phyloP scores from a whole-genome alignment of 768 basidiomycete genomes.

The Leccinum imitatum region DNA sequence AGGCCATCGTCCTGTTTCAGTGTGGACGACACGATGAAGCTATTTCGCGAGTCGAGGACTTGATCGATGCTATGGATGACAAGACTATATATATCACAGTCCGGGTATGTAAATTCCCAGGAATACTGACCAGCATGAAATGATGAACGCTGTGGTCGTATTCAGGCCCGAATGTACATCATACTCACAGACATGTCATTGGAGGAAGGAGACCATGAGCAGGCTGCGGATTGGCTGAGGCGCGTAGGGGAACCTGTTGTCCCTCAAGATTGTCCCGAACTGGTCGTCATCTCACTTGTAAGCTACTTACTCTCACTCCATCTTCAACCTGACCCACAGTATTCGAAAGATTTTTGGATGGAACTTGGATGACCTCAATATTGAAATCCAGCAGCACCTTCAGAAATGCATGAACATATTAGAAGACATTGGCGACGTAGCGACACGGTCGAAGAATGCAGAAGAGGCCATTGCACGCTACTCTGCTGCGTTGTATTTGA shows the following conservation, averaged over 20 bases:
- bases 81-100: background rate
- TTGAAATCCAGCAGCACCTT: background rate
- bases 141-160: background rate
- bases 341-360: conserved; percentile 11
- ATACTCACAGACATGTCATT: background rate
- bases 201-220: background rate
- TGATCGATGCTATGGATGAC: conserved; percentile 2
- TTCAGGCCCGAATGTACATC: conserved; percentile 13
- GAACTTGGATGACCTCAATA: conserved; percentile 4
- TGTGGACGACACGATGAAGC: conserved; percentile 2
- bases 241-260: background rate
- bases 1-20: conserved; percentile 12
- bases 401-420: too few relatives aligned
- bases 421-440: too few relatives aligned
- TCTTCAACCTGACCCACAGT: background rate
- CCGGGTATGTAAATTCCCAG: background rate
- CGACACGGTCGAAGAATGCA: too few relatives aligned
- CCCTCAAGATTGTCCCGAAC: too few relatives aligned
- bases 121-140: too few relatives aligned
- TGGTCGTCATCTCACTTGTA: too few relatives aligned
- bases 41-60: conserved; percentile 3
- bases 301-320: too few relatives aligned
- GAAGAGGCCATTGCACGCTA: too few relatives aligned
- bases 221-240: background rate
- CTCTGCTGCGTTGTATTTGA: too few relatives aligned